These are phyloP conservation scores for Collybia mongolica DNA, from an alignment of 768 basidiomycete species.

Conservation along the genomic window DNA sequence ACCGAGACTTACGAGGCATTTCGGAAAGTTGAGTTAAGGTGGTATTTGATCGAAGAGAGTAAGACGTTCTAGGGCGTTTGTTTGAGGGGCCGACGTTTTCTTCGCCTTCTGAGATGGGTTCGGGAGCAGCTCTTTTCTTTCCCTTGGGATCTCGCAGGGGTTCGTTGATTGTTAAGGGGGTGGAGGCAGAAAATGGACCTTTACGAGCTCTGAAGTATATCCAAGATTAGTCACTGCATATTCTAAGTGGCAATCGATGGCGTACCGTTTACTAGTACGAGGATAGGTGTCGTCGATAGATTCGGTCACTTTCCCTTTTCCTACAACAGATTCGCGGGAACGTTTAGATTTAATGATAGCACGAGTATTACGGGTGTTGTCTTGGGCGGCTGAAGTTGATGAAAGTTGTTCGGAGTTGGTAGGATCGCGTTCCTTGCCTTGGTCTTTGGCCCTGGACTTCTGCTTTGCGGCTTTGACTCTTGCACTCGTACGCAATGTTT, in stretches of 20 bases:
- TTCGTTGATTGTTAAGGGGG: constrained; percentile 72
- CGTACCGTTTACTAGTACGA: constrained; percentile 62
- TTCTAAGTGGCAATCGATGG: constrained; percentile 21
- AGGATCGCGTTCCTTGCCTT: constrained; percentile 52
- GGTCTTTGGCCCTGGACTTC: constrained; percentile 60
- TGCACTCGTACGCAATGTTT: constrained; percentile 70
- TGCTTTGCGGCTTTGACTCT: constrained; percentile 74
- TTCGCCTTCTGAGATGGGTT: constrained; percentile 69
- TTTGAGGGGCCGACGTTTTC: constrained; percentile 46
- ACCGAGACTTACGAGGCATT: constrained; percentile 82
- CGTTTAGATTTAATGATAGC: constrained; percentile 49
- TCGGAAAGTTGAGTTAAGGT: constrained; percentile 39
- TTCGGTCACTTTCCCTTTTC: constrained; percentile 69
- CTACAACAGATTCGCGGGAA: constrained; percentile 44
- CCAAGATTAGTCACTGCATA: constrained; percentile 27
- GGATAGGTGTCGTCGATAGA: constrained; percentile 45
- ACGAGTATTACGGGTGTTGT: constrained; percentile 42
- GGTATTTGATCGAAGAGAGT: constrained; percentile 66
- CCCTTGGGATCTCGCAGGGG: constrained; percentile 75
- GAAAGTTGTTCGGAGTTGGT: constrained; percentile 30
- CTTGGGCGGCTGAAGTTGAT: constrained; percentile 28
- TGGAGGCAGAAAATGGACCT: constrained; percentile 39
- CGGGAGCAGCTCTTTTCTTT: constrained; percentile 88
- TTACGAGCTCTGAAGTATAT: constrained; percentile 53
- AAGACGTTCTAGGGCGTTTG: constrained; percentile 66